These are phyloP conservation scores for Wickerhamomyces tratensis DNA, from an alignment of 805 yeast species.

Conservation along the genomic window DNA sequence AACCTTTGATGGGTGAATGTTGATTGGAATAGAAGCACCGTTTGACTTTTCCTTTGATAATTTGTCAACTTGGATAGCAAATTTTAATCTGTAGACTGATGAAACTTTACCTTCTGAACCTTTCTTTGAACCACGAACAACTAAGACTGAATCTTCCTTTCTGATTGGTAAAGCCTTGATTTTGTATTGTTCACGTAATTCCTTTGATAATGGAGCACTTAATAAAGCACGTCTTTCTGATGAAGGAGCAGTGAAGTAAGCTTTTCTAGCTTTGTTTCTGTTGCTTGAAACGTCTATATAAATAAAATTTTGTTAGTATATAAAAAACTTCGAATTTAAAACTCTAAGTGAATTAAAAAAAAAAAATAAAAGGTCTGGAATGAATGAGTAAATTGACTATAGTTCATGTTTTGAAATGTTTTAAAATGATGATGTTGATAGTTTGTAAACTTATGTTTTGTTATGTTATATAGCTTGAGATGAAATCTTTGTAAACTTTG, in stretches of 20 bases:
- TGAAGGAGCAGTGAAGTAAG: slow-evolving; percentile 97
- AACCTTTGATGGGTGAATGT: slow-evolving; percentile 98
- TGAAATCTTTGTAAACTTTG: too few relatives aligned
- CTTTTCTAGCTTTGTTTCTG: slow-evolving; percentile 99
- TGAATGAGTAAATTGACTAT: too few relatives aligned
- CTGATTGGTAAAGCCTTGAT: slow-evolving; percentile 94
- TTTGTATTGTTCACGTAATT: slow-evolving; percentile 95
- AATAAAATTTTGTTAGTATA: slow-evolving; percentile 20
- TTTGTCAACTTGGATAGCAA: slow-evolving; percentile 93
- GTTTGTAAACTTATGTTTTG: too few relatives aligned
- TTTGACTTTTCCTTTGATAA: slow-evolving; percentile 94
- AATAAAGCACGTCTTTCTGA: slow-evolving; percentile 87
- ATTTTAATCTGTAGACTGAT: slow-evolving; percentile 98
- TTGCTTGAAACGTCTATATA: slow-evolving; percentile 91
- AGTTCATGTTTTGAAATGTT: too few relatives aligned
- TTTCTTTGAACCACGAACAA: slow-evolving; percentile 98
- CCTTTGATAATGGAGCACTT: slow-evolving; percentile 99
- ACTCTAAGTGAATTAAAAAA: background rate
- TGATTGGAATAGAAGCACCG: slow-evolving; percentile 96
- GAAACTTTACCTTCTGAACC: slow-evolving; percentile 98
- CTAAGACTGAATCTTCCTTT: slow-evolving; percentile 91
- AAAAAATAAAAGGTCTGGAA: too few relatives aligned
- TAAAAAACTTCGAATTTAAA: too few relatives aligned
- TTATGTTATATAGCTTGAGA: too few relatives aligned
- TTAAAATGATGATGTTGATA: too few relatives aligned